Percentiles rank a stretch among this genome's conserved stretches.
These are phyloP conservation scores for Trichoderma reesei DNA, from an alignment of 495 filamentous ascomycete genomes.

Conservation along the genomic window DNA sequence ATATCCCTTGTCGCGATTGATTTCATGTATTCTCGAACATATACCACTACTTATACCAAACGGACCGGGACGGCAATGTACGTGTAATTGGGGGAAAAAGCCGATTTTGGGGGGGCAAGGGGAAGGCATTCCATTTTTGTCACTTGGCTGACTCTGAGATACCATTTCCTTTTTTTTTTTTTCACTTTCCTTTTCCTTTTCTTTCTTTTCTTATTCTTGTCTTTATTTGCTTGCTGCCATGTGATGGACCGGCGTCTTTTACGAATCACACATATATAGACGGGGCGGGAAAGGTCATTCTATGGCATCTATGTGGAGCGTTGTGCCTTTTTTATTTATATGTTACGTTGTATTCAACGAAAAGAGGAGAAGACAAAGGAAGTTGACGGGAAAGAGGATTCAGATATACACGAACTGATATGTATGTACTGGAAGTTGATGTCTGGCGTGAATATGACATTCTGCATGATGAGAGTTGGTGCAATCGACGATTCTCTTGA, in stretches of 20 bases:
- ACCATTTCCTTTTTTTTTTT: not conserved
- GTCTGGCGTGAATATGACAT: slow-evolving; percentile 3
- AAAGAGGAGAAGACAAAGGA: not conserved
- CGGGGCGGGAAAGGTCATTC: not conserved
- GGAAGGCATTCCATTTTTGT: not conserved
- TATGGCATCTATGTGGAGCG: not conserved
- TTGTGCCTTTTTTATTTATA: not conserved
- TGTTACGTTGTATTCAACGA: not conserved
- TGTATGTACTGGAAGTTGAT: not conserved
- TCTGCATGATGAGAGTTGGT: not conserved
- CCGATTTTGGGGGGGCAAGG: not conserved
- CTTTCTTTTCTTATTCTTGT: not conserved
- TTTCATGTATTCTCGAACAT: slow-evolving; percentile 3
- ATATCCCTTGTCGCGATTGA: slow-evolving; percentile 1
- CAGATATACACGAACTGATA: not conserved
- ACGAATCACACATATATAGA: slow-evolving; percentile 2
- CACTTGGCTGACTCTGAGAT: not conserved
- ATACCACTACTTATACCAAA: slow-evolving; percentile 6
- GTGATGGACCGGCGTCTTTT: not conserved
- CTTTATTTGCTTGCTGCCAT: not conserved
- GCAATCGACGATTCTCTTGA: not conserved
- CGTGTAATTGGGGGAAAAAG: not conserved
- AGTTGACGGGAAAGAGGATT: not conserved
- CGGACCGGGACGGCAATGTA: slow-evolving; percentile 7
- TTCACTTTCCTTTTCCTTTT: not conserved